Percentiles rank a stretch among this genome's conserved stretches.
These are phyloP conservation scores for Trichoderma endophyticum DNA, from an alignment of 2,329 filamentous ascomycete genomes.

Conservation along the genomic window DNA sequence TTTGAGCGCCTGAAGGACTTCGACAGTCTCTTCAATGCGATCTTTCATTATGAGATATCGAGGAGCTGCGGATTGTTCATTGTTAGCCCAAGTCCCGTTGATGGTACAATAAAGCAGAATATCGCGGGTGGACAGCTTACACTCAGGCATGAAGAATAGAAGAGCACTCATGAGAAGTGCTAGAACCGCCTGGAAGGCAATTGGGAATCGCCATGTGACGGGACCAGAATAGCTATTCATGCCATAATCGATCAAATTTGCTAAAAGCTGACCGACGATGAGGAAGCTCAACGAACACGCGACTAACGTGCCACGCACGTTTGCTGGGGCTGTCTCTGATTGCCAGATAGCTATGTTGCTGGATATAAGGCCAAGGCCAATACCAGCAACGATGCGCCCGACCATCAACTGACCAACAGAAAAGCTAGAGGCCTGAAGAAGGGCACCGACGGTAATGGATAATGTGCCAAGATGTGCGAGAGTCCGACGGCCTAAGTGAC, in stretches of 20 bases:
- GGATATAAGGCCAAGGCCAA: background rate
- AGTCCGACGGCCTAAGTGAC: constrained; percentile 42
- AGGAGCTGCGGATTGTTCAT: constrained; percentile 30
- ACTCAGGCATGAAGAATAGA: constrained; percentile 28
- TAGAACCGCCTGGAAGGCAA: constrained; percentile 34
- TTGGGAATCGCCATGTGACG: constrained; percentile 37
- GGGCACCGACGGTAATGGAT: constrained; percentile 45
- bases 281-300: constrained; percentile 31
- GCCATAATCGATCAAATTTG: constrained; percentile 45
- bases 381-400: constrained; percentile 45
- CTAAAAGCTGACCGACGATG: constrained; percentile 44
- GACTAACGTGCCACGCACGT: constrained; percentile 20
- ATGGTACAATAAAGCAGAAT: constrained; percentile 25
- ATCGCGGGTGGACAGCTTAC: background rate
- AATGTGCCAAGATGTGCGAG: constrained; percentile 41
- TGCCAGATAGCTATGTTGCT: constrained; percentile 31
- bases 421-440: constrained; percentile 44
- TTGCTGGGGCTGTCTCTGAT: constrained; percentile 29
- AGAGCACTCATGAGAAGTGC: constrained; percentile 34
- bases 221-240: constrained; percentile 11
- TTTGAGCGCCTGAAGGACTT: constrained; percentile 38
- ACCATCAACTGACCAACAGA: constrained; percentile 43
- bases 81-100: background rate
- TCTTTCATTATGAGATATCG: constrained; percentile 42
- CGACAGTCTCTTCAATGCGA: constrained; percentile 35